These are phyloP conservation scores for Condylostoma magnum DNA, from an alignment of 169 alveolate species.

Conservation along the genomic window DNA sequence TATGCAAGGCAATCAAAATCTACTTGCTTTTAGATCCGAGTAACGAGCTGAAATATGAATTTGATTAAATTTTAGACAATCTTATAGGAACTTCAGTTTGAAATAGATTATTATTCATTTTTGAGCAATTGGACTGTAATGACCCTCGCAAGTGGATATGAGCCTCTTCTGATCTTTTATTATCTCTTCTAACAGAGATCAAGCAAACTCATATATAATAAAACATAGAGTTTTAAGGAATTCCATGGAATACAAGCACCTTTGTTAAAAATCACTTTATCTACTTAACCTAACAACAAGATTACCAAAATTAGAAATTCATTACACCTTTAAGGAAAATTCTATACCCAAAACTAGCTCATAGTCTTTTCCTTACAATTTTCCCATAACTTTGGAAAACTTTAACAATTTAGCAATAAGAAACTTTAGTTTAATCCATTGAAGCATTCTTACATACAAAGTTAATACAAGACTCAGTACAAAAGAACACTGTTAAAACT, in stretches of 20 bases:
- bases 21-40: slow-evolving; percentile 21
- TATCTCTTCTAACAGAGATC: too few relatives aligned
- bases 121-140: slow-evolving; percentile 17
- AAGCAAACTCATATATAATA: too few relatives aligned
- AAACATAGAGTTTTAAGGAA: too few relatives aligned
- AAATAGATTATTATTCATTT: slow-evolving; percentile 1
- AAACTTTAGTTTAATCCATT: background rate
- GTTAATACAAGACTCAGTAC: background rate
- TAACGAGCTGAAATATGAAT: background rate
- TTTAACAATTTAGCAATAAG: slow-evolving; percentile 1
- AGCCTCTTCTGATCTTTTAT: background rate
- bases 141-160: slow-evolving; percentile 3
- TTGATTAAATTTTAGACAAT: background rate
- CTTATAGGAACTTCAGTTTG: slow-evolving; percentile 24
- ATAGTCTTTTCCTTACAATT: background rate
- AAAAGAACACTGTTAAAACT: slow-evolving; percentile 12
- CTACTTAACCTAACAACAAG: too few relatives aligned
- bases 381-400: slow-evolving; percentile 29
- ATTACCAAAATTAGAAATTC: too few relatives aligned
- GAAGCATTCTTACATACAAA: background rate
- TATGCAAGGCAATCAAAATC: slow-evolving; percentile 12
- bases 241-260: too few relatives aligned
- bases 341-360: background rate
- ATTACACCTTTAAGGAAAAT: slow-evolving; percentile 1
- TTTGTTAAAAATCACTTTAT: too few relatives aligned